Evolutionary conservation across 1,139 yeast genomes (phyloP), one percentile per base, ranked within the genome.

Genomic region (Candida buenavistaensis): DNA sequence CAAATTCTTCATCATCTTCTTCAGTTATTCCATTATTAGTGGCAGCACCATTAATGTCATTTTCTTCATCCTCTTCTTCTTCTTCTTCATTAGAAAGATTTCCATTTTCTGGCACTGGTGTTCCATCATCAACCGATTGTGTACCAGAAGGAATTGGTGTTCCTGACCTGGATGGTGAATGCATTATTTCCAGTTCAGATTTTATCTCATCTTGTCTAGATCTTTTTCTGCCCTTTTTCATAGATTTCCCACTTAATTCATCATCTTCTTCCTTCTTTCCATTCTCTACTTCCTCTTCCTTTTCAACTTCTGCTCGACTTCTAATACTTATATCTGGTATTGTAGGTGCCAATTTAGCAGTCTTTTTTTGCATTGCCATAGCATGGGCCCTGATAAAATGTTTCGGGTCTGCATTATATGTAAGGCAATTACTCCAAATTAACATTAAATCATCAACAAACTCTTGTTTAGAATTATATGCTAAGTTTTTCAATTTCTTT

Each of bases 301-400:
- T 82, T 49, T 92, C 97, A 2, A 89, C 82, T 38, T 92, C 97
- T 0, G 87, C 76, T 30, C 97, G 67, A 51, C 81, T 89, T 45
- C 92, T 72, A 4, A 92, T 75, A 0, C 79, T 74, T 34, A 92
- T 86, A 51, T 92, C 94, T 0, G 99, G 98, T 23, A 92, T 90
- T 39, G 87, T 64, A 0, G 96, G 96, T 6, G 80, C 74, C 36
- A 92, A 67, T 37, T 80, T 75, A 37, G 80, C 57, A 0, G 97
- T 81, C 54, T 86, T 87, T 58, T 87, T 88, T 48, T 89, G 95
- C 98, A 92, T 94, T 3, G 97, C 97, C 33, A 85, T 62, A 0
- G 98, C 98, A 63, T 92, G 97, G 0, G 82, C 87, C 38, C 99
- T 70, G 26, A 92, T 61, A 48, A 86, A 90, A 58, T 94, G 97